Evolutionary conservation across 1,284 basidiomycete species (phyloP), one percentile per base, ranked within the genome.

Genomic region (Takashimella koratensis): DNA sequence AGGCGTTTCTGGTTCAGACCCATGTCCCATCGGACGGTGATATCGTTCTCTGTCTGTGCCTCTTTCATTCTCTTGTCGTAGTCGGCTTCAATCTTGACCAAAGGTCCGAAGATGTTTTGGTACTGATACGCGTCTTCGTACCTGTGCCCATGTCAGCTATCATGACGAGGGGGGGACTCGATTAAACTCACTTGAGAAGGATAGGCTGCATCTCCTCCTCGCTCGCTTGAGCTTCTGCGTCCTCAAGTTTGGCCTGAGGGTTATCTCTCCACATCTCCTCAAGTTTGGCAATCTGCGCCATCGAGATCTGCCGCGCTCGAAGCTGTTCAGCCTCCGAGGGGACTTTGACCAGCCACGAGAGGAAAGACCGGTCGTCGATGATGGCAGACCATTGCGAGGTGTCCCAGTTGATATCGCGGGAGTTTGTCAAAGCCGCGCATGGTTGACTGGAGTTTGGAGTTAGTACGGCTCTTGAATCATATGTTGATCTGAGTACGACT

Each of bases 91-190:
- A 98, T 98, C 79, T 98, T 98, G 73, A 99, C 95, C 41, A 99
- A 82, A 6, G 95, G 95, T 1, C 95, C 95, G 68, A 98, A 95
- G 55, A 98, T 98, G 72, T 98, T 98, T 77, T 98, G 95, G 73
- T 99, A 98, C 73, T 98, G 95, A 72, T 98, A 98, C 39, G 96
- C 95, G 71, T 98, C 96, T 73, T 98, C 95, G 75, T 98, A 98
- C 27, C 79, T 80, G 55, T 3, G 36, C 23, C 19, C 19, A 26
- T 12, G 50, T 54, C 16, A 49, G 52, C 42, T 22, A 23, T 10
- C 22, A 8, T 19, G 5, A 3, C 19, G 51, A 52, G 25, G 19
- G 42, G 2, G 36, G 39, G 8, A n/a, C n/a, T n/a, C n/a, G n/a
- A n/a, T n/a, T n/a, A n/a, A 26, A 57, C 71, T 57, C 54, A 80